phyloP scores from a whole-genome alignment of 768 basidiomycete species.

The Pleurotus cornucopiae region DNA sequence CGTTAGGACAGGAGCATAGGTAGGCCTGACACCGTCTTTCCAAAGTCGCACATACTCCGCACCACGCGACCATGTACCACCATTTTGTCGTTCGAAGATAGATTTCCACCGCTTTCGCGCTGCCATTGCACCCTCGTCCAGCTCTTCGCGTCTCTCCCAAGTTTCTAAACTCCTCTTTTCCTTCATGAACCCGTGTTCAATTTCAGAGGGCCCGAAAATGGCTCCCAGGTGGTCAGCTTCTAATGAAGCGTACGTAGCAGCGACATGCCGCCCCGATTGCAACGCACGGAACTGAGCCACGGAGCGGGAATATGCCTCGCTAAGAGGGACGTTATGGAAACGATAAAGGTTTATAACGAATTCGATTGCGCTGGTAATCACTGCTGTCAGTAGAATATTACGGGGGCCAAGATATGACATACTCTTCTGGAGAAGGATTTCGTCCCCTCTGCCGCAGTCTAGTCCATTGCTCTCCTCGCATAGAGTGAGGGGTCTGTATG shows the following conservation, averaged over 20 bases:
- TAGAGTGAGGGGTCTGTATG: constrained; percentile 51
- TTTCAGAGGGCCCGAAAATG: constrained; percentile 54
- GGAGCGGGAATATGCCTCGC: constrained; percentile 75
- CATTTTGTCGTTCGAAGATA: constrained; percentile 43
- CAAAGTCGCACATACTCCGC: constrained; percentile 69
- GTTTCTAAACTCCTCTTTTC: constrained; percentile 60
- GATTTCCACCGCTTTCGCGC: constrained; percentile 79
- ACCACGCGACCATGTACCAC: constrained; percentile 68
- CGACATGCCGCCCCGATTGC: constrained; percentile 78
- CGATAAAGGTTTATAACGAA: constrained; percentile 79
- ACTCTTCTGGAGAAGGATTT: constrained; percentile 92
- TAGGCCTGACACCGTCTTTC: constrained; percentile 64
- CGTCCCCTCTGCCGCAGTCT: constrained; percentile 75
- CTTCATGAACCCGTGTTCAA: constrained; percentile 55
- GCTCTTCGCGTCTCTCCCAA: constrained; percentile 50
- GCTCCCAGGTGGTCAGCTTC: constrained; percentile 81
- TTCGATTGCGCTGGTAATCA: constrained; percentile 60
- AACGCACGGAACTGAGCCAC: constrained; percentile 86
- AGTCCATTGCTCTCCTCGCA: constrained; percentile 67
- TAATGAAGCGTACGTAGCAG: constrained; percentile 67
- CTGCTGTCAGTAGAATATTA: constrained; percentile 4
- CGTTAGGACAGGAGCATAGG: constrained; percentile 56
- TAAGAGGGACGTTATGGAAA: constrained; percentile 57
- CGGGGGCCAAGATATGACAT: constrained; percentile 21
- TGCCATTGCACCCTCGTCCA: constrained; percentile 56